A percentile compares a stretch with the other conserved stretches of the same genome.
phyloP scores from a whole-genome alignment of 108 stramenopile genomes.

The Aurantiochytrium sp. region DNA sequence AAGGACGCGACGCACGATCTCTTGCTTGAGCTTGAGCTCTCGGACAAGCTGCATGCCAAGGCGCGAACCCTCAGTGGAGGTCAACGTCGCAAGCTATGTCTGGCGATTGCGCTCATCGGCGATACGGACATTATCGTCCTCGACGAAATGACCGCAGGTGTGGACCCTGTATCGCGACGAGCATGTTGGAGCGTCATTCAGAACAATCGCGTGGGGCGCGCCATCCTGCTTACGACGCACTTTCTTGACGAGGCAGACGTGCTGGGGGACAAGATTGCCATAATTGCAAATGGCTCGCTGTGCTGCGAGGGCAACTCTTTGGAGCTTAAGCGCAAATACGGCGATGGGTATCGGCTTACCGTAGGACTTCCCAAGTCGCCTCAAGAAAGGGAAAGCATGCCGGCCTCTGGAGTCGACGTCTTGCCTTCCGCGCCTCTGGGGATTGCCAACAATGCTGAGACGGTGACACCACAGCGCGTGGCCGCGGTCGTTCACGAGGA shows the following conservation, averaged over 20 bases:
- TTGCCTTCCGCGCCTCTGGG: background rate
- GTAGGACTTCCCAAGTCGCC: background rate
- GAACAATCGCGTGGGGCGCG: conserved; percentile 54
- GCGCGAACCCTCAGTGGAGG: conserved; percentile 64
- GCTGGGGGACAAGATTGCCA: conserved; percentile 59
- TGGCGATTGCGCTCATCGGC: conserved; percentile 76
- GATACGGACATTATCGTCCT: conserved; percentile 62
- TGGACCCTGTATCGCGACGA: conserved; percentile 55
- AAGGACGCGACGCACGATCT: background rate
- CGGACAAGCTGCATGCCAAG: conserved; percentile 41
- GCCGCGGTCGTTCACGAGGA: background rate
- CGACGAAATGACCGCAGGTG: conserved; percentile 69
- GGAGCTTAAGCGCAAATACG: conserved; percentile 63
- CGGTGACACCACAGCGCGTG: background rate
- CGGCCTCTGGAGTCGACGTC: background rate
- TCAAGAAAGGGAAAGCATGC: background rate
- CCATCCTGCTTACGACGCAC: conserved; percentile 57
- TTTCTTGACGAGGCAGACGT: conserved; percentile 65
- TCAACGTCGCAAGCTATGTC: conserved; percentile 76
- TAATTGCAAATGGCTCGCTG: conserved; percentile 55
- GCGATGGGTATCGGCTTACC: conserved; percentile 51
- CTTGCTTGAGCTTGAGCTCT: conserved; percentile 38
- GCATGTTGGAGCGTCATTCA: conserved; percentile 76
- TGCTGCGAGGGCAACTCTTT: conserved; percentile 54
- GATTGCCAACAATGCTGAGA: no score